Base-by-base conservation (phyloP, 2,329 filamentous ascomycete genomes). In the Furcasterigmium sp. region DNA sequence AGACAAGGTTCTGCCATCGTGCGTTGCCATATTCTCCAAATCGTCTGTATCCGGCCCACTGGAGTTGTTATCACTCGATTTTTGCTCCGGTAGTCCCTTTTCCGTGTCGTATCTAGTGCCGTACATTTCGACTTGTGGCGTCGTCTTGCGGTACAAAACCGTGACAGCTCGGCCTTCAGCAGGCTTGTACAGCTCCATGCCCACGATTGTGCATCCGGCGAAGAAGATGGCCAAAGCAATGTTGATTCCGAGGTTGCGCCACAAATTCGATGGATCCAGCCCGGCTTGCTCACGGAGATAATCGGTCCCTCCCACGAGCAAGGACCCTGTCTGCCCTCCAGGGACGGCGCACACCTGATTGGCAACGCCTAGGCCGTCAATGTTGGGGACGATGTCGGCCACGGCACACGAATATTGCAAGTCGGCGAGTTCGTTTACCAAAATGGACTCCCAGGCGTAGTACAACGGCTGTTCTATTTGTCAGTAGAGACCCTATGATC, bases 211-310 rank as follows among this genome's bases (percentile, higher is more conserved):
- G 23, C 91, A 63, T 10, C 82, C 51, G 11, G 94, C 76, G 56
- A 91, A 94, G 5, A 89, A 73, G 1, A 87, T 70, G 1, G 80
- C 77, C 51, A 88, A 93, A 0, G 84, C 87, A 51, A 91, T 80
- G 2, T 93, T 64, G 4, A 91, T 82, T 25, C 84, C 87, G 54
- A 87, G 89, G 58, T 91, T 90, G 4, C 87, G 80, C 84, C 84
- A 87, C 8, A 83, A 63, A 51, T 87, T 75, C 1, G 65, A 62
- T 2, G 73, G 63, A 5, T 63, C 67, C 45, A 86, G 87, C 3
- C 65, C 59, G 50, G 77, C 84, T 4, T 61, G 68, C 8, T 61
- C 61, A 18, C 53, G 51, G 37, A 87, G 65, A 41, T 82, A 87
- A 1, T 62, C 64, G 13, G 73, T 67, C 0, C 84, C 84, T 0